Evolutionary conservation across 352 stramenopile genomes (phyloP), one percentile per base, ranked within the genome.

Genomic region (Phytophthora vignae): DNA sequence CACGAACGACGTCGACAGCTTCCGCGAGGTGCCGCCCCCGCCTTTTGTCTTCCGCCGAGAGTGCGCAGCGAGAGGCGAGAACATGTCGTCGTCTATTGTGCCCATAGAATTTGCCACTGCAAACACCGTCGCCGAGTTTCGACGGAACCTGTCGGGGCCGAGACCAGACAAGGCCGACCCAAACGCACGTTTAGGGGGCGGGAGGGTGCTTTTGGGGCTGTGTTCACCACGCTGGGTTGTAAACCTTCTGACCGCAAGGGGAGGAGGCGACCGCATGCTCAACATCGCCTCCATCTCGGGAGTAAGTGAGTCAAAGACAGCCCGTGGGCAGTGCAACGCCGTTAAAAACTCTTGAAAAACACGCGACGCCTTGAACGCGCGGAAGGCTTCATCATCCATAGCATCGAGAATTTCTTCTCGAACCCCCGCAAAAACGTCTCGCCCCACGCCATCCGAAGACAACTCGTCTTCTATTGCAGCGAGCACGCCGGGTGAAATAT

Each of bases 381-480:
- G 58, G 36, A 93, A 92, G 11, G 77, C 42, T 0, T 78, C 70
- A 63, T 90, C 79, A 25, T 90, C 78, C 74, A 93, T 88, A 2
- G 31, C 60, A 7, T 53, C 58, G n/a, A 93, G 67, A 27, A 93
- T 78, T 52, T 91, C 84, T 1, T 75, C 56, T 42, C 85, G 73
- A 6, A 78, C 77, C 0, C 21, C 53, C 1, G 67, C 61, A 52
- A 93, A 93, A 42, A 90, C 71, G 1, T 83, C 66, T 17, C 67
- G 63, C 7, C 83, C 71, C 0, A 91, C 77, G 0, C 64, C 53
- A 48, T 88, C 70, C 0, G 77, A 79, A 5, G 69, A 74, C 8
- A 93, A 61, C 14, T 85, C 73, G 0, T 82, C 61, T 52, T 90
- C 82, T 9, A 93, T 65, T 12, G 69, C 72, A 2, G 85, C 60